A percentile compares a stretch with the other conserved stretches of the same genome.
phyloP scores from a whole-genome alignment of 2,329 filamentous ascomycete genomes.

The Penicillium sp. region DNA sequence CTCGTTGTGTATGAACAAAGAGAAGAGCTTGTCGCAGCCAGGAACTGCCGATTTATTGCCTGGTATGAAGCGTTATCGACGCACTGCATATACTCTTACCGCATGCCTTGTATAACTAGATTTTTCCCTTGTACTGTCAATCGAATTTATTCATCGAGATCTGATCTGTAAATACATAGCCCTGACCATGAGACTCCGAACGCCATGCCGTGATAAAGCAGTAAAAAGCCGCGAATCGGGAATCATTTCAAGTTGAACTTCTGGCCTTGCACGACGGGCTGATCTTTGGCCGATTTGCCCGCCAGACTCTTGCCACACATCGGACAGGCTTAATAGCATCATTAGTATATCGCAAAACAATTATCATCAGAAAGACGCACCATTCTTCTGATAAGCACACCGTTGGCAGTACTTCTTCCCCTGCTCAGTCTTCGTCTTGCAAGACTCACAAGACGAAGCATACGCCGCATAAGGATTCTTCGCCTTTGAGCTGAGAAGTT shows the following conservation, averaged over 20 bases:
- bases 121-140: slow-evolving; percentile 24
- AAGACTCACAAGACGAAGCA: slow-evolving; percentile 56
- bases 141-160: slow-evolving; percentile 13
- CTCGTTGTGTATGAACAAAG: slow-evolving; percentile 8
- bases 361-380: slow-evolving; percentile 38
- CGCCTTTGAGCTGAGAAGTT: slow-evolving; percentile 59
- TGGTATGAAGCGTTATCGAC: slow-evolving; percentile 19
- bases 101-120: slow-evolving; percentile 40
- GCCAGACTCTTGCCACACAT: slow-evolving; percentile 58
- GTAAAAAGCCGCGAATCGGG: not conserved
- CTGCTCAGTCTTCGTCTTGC: slow-evolving; percentile 61
- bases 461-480: slow-evolving; percentile 64
- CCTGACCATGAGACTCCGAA: slow-evolving; percentile 8
- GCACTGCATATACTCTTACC: slow-evolving; percentile 36
- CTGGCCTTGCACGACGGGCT: slow-evolving; percentile 55
- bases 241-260: slow-evolving; percentile 60
- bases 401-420: slow-evolving; percentile 58
- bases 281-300: slow-evolving; percentile 45
- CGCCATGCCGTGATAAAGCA: slow-evolving; percentile 9
- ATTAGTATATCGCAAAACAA: slow-evolving; percentile 10
- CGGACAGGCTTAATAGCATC: slow-evolving; percentile 49
- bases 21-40: slow-evolving; percentile 7
- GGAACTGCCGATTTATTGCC: slow-evolving; percentile 12
- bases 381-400: slow-evolving; percentile 59
- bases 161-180: not conserved